Evolutionary conservation across 2,329 filamentous ascomycete species (phyloP), one percentile per base, ranked within the genome.

Genomic region (Shiraia sp.): DNA sequence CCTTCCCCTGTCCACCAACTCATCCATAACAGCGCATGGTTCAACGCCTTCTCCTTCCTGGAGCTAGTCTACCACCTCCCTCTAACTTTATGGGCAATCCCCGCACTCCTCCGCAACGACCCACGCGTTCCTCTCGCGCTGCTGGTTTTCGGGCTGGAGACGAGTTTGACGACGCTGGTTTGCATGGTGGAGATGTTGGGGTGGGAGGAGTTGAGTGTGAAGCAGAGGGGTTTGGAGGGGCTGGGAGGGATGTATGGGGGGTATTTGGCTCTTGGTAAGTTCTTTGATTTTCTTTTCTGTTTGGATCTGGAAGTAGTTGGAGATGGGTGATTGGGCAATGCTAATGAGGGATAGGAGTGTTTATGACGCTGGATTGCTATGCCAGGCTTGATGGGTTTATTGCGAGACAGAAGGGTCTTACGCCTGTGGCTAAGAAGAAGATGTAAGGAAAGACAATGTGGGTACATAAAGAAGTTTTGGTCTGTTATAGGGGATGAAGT

Each of bases 51-150:
- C 57, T 74, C 77, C 17, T 77, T 74, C 61, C 76, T 85, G 58
- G 84, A 87, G 59, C 58, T 79, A 2, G 42, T 81, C 13, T 83
- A 80, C 57, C 83, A 87, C 62, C 63, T 82, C 0, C 84, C 84
- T 0, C 56, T 85, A 13, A 81, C 78, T 32, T 38, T 82, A 10
- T 86, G 80, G 80, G 78, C 79, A 0, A 69, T 85, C 13, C 65
- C 73, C n/a, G 82, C 74, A 1, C 64, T 86, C 8, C 52, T 77
- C 12, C 56, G 59, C 80, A 79, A 82, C 56, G 75, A 82, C 40
- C 76, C 81, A 0, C 73, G 78, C 33, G 52, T 83, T 4, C 81
- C 83, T 0, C 65, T 86, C 0, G 77, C 83, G 36, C 70, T 87
- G 1, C 74, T 87, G 2, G 66, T 81, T 2, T 86, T 80, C 53